Conservation (phyloP, 257 asterid species). For the Prunella vulgaris region DNA sequence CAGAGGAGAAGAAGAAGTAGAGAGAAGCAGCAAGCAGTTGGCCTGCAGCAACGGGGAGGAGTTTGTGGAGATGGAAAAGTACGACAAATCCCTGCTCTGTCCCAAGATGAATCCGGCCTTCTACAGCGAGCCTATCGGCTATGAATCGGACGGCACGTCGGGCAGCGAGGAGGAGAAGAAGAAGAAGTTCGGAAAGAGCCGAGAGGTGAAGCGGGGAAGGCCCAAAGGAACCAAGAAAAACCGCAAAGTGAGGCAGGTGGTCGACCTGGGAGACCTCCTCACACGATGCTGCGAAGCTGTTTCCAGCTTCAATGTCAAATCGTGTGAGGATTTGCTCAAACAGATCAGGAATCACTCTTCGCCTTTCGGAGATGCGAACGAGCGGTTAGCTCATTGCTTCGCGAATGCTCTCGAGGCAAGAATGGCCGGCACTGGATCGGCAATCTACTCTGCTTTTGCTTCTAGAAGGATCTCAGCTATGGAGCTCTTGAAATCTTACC, state of each 20-base stretch:
- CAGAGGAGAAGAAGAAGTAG: constrained; percentile 19
- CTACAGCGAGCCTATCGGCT: constrained; percentile 21
- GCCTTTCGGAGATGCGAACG: constrained; percentile 44
- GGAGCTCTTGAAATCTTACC: constrained; percentile 40
- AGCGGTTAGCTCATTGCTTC: constrained; percentile 53
- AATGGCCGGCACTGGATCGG: constrained; percentile 44
- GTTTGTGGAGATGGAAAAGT: constrained; percentile 26
- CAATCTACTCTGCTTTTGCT: constrained; percentile 33
- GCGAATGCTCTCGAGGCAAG: constrained; percentile 64
- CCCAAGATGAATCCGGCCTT: constrained; percentile 48
- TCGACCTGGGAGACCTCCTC: constrained; percentile 39
- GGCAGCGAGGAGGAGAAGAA: constrained; percentile 29
- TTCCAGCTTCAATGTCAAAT: constrained; percentile 23
- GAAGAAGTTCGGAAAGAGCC: constrained; percentile 26
- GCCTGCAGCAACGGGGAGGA: constrained; percentile 29
- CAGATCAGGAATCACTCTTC: constrained; percentile 42
- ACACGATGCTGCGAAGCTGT: constrained; percentile 55
- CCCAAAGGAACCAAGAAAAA: constrained; percentile 44
- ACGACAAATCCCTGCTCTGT: constrained; percentile 59
- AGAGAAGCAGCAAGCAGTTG: constrained; percentile 36
- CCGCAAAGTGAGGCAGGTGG: constrained; percentile 21
- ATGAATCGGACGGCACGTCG: neutral
- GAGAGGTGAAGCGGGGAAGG: constrained; percentile 36
- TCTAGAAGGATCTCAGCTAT: constrained; percentile 27
- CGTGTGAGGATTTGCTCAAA: constrained; percentile 26